phyloP scores from a whole-genome alignment of 1,284 basidiomycete species.

The Mycosarcoma mackinlayi region DNA sequence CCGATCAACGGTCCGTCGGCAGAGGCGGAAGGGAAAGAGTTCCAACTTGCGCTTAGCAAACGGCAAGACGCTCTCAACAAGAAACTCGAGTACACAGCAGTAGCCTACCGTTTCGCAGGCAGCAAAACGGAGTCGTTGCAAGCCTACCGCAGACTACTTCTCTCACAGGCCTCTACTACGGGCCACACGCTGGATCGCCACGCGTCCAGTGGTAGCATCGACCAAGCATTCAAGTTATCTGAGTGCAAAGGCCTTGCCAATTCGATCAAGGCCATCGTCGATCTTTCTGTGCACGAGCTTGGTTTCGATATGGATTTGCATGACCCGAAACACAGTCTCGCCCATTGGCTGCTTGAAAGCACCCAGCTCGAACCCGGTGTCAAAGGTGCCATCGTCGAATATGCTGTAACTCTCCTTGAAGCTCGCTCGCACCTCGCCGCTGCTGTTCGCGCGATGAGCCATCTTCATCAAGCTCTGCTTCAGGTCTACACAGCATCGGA shows the following conservation, averaged over 20 bases:
- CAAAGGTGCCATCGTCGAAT: constrained; percentile 48
- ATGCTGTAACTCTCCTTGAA: constrained; percentile 29
- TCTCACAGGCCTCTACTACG: constrained; percentile 4
- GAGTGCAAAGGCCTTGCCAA: constrained; percentile 11
- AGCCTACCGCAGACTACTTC: constrained; percentile 15
- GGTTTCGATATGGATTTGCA: constrained; percentile 22
- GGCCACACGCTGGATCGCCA: constrained; percentile 8
- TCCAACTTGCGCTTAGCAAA: constrained; percentile 7
- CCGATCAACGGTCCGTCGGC: not conserved
- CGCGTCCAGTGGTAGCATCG: constrained; percentile 12
- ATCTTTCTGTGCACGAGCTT: constrained; percentile 48
- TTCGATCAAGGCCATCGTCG: constrained; percentile 31
- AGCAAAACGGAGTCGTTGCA: constrained; percentile 25
- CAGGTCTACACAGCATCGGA: constrained; percentile 16
- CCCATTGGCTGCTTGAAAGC: constrained; percentile 14
- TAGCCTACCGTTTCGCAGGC: constrained; percentile 40
- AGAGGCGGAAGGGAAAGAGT: constrained; percentile 10
- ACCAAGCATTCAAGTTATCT: constrained; percentile 22
- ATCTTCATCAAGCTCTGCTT: constrained; percentile 21
- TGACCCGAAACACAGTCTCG: constrained; percentile 21
- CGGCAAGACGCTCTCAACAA: constrained; percentile 20
- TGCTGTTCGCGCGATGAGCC: constrained; percentile 30
- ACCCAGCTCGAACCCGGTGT: constrained; percentile 1
- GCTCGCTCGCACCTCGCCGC: constrained; percentile 44
- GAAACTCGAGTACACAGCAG: constrained; percentile 47